These are phyloP conservation scores for Kwoniella dejecticola DNA, from an alignment of 768 basidiomycete genomes.

Conservation along the genomic window DNA sequence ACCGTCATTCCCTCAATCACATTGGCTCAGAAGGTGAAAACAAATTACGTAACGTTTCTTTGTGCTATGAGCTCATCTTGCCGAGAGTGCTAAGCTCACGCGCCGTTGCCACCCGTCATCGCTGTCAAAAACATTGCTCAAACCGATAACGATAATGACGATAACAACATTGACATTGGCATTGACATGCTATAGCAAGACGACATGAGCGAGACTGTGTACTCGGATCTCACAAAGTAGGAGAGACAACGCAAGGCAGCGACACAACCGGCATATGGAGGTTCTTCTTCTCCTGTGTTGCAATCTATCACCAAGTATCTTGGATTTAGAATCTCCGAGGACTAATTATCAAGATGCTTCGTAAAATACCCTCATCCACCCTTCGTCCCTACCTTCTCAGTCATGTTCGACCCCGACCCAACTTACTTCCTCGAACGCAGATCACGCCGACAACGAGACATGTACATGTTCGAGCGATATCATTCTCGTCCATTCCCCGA, in stretches of 20 bases:
- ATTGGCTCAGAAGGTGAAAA: no score
- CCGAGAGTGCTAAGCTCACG: background rate
- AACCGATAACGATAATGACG: background rate
- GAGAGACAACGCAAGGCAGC: background rate
- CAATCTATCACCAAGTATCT: no score
- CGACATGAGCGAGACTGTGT: no score
- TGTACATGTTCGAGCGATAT: slow-evolving; percentile 55
- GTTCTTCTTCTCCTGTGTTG: no score
- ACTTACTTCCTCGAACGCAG: slow-evolving; percentile 6
- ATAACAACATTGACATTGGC: background rate
- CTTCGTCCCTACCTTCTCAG: slow-evolving; percentile 12
- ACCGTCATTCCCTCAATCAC: no score
- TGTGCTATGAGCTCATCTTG: slow-evolving; percentile 1
- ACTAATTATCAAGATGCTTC: slow-evolving; percentile 11
- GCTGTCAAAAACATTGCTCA: background rate
- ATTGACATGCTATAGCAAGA: background rate
- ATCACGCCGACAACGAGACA: slow-evolving; percentile 14
- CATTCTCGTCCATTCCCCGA: slow-evolving; percentile 84
- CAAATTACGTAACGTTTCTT: no score
- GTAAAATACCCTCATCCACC: slow-evolving; percentile 13
- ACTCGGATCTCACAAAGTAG: background rate
- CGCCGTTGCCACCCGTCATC: slow-evolving; percentile 23
- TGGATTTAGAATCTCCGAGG: no score
- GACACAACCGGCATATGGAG: background rate
- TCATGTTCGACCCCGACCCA: slow-evolving; percentile 12